These are phyloP conservation scores for Radiomyces spectabilis DNA, from an alignment of 192 early-diverging fungal genomes.

Conservation along the genomic window DNA sequence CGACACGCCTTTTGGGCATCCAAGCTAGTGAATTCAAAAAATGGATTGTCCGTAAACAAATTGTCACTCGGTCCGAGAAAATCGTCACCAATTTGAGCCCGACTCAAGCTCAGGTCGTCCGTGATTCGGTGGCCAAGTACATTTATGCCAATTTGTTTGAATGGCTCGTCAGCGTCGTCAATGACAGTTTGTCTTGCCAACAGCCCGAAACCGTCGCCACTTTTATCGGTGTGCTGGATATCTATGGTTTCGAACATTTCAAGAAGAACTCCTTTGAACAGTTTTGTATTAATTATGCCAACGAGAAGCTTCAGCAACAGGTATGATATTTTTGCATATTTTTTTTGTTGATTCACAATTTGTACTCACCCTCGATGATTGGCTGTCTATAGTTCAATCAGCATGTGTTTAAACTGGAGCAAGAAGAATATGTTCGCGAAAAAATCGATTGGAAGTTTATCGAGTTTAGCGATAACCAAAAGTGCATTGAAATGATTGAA, in stretches of 20 bases:
- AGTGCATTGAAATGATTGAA: constrained; percentile 99
- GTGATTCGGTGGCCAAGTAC: constrained; percentile 96
- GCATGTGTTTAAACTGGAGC: constrained; percentile 98
- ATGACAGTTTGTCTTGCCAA: constrained; percentile 65
- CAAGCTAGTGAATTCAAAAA: constrained; percentile 78
- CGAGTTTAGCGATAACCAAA: constrained; percentile 98
- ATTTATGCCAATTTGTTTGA: constrained; percentile 94
- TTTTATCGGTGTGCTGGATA: constrained; percentile 99
- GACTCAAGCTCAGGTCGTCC: constrained; percentile 67
- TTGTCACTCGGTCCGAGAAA: constrained; percentile 86
- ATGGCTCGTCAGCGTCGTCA: constrained; percentile 90
- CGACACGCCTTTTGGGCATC: constrained; percentile 69
- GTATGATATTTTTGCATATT: constrained; percentile 1
- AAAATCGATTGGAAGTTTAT: constrained; percentile 98
- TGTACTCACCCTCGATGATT: too few species aligned
- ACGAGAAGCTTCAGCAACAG: constrained; percentile 97
- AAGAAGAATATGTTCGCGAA: constrained; percentile 97
- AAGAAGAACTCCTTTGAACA: constrained; percentile 99
- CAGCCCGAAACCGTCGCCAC: constrained; percentile 26
- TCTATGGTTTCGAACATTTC: constrained; percentile 99
- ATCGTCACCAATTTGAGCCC: constrained; percentile 78
- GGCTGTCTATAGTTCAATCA: constrained; percentile 75
- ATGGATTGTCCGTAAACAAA: constrained; percentile 96
- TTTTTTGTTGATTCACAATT: not conserved
- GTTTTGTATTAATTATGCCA: constrained; percentile 97